Base-by-base conservation (phyloP, 306 rosid species). In the Myrica gale region DNA sequence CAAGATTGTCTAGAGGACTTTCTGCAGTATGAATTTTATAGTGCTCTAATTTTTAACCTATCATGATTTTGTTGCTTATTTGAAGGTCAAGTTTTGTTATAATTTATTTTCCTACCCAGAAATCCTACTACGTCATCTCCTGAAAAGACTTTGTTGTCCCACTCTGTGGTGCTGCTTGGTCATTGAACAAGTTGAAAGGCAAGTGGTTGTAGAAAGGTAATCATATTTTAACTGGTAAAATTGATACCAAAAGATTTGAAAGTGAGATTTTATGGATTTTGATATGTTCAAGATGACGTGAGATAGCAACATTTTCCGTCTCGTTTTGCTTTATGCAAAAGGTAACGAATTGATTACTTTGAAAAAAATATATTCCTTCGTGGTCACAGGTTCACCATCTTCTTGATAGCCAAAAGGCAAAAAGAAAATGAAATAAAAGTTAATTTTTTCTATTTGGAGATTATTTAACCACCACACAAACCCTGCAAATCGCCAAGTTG, bases 201-300 rank as follows among this genome's bases (percentile, higher is more conserved):
- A 84, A 75, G 58, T 55, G 77, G 75, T 12, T 43, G 17, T 19
- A 48, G 48, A 54, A 70, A 15, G 13, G 44, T 58, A 60, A 67
- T 2, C 50, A 42, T 53, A 3, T 15, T 53, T 77, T 53, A n/a
- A 78, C 45, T 68, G 23, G 4, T 11, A 69, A 85, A 20, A 51
- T 71, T 77, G 58, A 42, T 44, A 19, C 58, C 21, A 9, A 74
- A 77, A 17, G 71, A 71, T 68, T 51, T 68, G 76, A 82, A 80
- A 70, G 79, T 48, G 54, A 81, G 69, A 68, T n/a, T 53, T 55
- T 61, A 16, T 8, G 73, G 32, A 63, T 47, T 63, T 56, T 61
- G 74, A 76, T 83, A 61, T 53, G 81, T 65, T 73, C 23, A 46
- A 69, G 66, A 75, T 82, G 71, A 72, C 55, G 66, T 74, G 12